A percentile compares a stretch with the other conserved stretches of the same genome.
phyloP scores from a whole-genome alignment of 345 rosid species.

The Melastoma malabathricum region DNA sequence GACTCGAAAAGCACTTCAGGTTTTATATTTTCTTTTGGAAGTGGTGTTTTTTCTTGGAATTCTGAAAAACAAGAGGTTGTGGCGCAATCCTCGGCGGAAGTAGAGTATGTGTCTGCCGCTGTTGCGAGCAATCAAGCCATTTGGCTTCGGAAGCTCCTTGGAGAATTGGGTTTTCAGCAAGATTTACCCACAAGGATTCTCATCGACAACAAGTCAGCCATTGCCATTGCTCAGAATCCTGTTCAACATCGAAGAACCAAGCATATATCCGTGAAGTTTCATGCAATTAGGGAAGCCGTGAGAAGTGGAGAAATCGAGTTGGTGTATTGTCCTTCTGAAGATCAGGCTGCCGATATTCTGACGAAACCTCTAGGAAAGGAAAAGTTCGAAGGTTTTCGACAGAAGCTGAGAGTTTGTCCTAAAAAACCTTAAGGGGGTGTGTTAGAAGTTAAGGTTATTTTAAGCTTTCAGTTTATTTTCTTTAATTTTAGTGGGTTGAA shows the following conservation, averaged over 20 bases:
- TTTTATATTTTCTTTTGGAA: conserved; percentile 4
- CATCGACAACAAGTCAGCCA: neutral
- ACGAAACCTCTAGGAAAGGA: neutral
- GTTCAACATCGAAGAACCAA: conserved; percentile 4
- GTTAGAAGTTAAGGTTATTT: too few species aligned
- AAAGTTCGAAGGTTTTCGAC: too few species aligned
- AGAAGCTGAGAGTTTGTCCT: too few species aligned
- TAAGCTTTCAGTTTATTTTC: too few species aligned
- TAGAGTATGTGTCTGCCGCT: neutral
- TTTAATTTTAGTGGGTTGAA: too few species aligned
- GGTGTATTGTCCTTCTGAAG: neutral
- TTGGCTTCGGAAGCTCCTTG: conserved; percentile 4
- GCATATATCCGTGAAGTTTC: conserved; percentile 2
- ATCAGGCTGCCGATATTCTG: neutral
- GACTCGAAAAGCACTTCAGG: neutral
- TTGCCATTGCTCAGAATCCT: conserved; percentile 4
- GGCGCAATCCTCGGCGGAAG: neutral
- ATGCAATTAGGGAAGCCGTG: neutral
- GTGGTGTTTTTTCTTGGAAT: neutral
- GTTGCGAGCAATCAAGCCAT: conserved; percentile 5
- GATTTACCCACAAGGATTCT: neutral
- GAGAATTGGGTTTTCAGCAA: neutral
- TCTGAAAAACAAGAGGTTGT: conserved; percentile 3
- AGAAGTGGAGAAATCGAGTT: neutral
- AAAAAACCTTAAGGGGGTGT: too few species aligned